Conservation (phyloP, 2,329 filamentous ascomycete genomes). For the Fusarium keratoplasticum region DNA sequence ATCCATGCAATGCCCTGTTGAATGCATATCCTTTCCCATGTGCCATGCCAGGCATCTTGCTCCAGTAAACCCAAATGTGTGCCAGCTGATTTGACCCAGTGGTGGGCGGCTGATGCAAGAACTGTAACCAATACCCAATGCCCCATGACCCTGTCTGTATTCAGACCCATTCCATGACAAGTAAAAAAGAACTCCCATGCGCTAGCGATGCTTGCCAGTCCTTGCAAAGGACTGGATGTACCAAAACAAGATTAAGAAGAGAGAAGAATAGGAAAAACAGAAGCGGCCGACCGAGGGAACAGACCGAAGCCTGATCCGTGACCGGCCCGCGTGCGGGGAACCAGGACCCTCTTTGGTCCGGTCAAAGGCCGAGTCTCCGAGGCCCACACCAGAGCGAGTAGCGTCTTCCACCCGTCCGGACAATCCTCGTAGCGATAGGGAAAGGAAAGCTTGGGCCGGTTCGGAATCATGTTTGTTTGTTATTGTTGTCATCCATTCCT, state of each 20-base stretch:
- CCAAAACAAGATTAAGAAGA: constrained; percentile 20
- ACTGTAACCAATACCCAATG: constrained; percentile 12
- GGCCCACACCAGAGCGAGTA: constrained; percentile 14
- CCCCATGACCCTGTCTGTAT: constrained; percentile 6
- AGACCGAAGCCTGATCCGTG: constrained; percentile 21
- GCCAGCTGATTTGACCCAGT: constrained; percentile 34
- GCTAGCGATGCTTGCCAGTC: constrained; percentile 21
- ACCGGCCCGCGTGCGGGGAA: constrained; percentile 29
- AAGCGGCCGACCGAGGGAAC: constrained; percentile 7
- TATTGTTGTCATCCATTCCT: constrained; percentile 30
- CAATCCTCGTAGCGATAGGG: constrained; percentile 1
- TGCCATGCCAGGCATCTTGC: constrained; percentile 10
- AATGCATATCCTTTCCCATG: constrained; percentile 21
- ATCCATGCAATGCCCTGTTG: constrained; percentile 13
- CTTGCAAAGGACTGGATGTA: constrained; percentile 1
- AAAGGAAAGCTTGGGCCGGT: constrained; percentile 22
- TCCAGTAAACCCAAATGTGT: constrained; percentile 28
- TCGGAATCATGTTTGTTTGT: constrained; percentile 33
- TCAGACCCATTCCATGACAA: constrained; percentile 13
- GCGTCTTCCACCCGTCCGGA: constrained; percentile 31
- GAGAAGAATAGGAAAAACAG: constrained; percentile 9
- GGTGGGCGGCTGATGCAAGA: constrained; percentile 36
- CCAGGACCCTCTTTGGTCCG: not conserved
- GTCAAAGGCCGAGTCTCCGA: constrained; percentile 27
- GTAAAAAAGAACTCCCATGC: constrained; percentile 27